Conservation (phyloP, 2,329 filamentous ascomycete genomes). For the Macroventuria anomochaeta region DNA sequence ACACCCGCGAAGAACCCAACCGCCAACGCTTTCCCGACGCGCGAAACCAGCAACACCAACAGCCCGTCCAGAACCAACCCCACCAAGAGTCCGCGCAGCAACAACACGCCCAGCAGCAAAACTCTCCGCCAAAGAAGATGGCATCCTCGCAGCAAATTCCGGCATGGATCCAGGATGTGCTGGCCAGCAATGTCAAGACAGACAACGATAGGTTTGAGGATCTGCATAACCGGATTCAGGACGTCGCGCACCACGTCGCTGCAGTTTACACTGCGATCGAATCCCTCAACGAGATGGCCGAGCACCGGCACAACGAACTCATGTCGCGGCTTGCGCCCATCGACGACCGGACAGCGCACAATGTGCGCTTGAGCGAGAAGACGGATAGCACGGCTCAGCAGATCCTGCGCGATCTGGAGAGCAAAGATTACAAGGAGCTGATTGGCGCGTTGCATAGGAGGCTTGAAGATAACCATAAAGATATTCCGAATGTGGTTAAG, state of each 20-base stretch:
- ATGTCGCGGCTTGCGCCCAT: conserved; percentile 39
- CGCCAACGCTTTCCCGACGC: conserved; percentile 38
- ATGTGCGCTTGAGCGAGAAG: conserved; percentile 59
- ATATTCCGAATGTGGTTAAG: conserved; percentile 52
- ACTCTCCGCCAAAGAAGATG: conserved; percentile 34
- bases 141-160: conserved; percentile 39
- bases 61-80: conserved; percentile 26
- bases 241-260: conserved; percentile 71
- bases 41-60: conserved; percentile 39
- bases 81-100: conserved; percentile 43
- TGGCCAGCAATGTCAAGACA: conserved; percentile 54
- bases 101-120: conserved; percentile 33
- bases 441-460: conserved; percentile 61
- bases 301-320: conserved; percentile 65
- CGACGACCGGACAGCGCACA: conserved; percentile 39
- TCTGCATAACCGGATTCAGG: conserved; percentile 82
- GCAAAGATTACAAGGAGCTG: conserved; percentile 63
- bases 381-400: conserved; percentile 60
- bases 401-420: conserved; percentile 62
- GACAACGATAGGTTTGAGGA: conserved; percentile 75
- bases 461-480: conserved; percentile 61
- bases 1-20: conserved; percentile 45
- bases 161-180: conserved; percentile 52
- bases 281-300: conserved; percentile 58
- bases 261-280: conserved; percentile 66